Evolutionary conservation across 2,329 filamentous ascomycete species (phyloP).

Genomic region (Trichoderma simmonsii): DNA sequence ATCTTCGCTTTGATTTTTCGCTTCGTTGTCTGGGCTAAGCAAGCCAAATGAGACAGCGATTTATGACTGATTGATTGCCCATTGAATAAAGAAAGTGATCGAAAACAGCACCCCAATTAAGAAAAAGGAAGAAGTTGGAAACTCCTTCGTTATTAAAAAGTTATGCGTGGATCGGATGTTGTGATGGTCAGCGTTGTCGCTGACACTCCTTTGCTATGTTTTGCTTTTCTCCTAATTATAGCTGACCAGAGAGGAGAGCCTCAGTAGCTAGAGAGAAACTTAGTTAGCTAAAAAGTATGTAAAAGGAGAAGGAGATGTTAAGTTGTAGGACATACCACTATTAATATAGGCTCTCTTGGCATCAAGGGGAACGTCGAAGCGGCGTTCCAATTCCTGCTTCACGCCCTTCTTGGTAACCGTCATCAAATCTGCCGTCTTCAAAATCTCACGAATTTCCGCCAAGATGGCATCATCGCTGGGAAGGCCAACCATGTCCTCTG

Average conservation of each 20-base stretch:
- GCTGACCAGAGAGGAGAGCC: slow-evolving; percentile 71
- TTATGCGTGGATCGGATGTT: neutral
- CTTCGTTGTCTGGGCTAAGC: neutral
- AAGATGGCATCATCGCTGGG: slow-evolving; percentile 87
- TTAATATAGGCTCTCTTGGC: slow-evolving; percentile 90
- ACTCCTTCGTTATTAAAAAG: neutral
- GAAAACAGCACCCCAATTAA: neutral
- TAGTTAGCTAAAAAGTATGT: neutral
- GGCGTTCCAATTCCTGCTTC: slow-evolving; percentile 85
- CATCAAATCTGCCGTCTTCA: slow-evolving; percentile 92
- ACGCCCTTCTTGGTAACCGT: slow-evolving; percentile 98
- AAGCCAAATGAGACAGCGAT: neutral
- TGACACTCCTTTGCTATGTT: neutral
- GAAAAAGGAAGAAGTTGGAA: neutral
- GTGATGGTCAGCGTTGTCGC: neutral
- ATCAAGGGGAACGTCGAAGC: slow-evolving; percentile 85
- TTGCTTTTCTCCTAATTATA: slow-evolving; percentile 44
- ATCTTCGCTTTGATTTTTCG: neutral
- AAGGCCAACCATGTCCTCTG: slow-evolving; percentile 69
- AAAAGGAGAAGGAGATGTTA: neutral
- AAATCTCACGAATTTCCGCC: slow-evolving; percentile 90
- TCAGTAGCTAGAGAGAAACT: slow-evolving; percentile 59
- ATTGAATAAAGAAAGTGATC: neutral
- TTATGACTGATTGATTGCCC: neutral
- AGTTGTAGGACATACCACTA: slow-evolving; percentile 63